Evolutionary conservation across 2,329 filamentous ascomycete genomes (phyloP).

Genomic region (Alternaria incomplexa): DNA sequence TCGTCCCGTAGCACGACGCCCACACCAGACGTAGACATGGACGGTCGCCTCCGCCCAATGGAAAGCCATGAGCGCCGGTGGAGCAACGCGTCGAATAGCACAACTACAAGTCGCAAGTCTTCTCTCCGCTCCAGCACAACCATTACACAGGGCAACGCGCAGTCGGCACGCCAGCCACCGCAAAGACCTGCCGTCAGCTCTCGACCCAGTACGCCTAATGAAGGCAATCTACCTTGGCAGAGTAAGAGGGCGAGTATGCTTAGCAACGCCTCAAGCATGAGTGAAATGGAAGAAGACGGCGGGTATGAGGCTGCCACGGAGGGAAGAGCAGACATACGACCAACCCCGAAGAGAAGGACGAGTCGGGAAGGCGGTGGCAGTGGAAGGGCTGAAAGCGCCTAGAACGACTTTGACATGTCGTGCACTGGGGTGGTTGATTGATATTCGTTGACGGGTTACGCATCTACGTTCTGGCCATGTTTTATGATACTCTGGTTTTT

Average conservation of each 20-base stretch:
- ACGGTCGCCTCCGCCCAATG: constrained; percentile 29
- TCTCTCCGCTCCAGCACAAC: constrained; percentile 28
- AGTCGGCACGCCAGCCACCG: constrained; percentile 33
- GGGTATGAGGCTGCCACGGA: constrained; percentile 15
- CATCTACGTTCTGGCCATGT: constrained; percentile 5
- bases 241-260: constrained; percentile 43
- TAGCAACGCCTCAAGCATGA: constrained; percentile 35
- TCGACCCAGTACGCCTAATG: constrained; percentile 36
- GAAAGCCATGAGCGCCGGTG: constrained; percentile 37
- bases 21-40: constrained; percentile 41
- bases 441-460: not conserved
- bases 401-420: constrained; percentile 14
- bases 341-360: constrained; percentile 5
- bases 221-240: constrained; percentile 30
- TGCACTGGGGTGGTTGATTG: not conserved
- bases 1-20: constrained; percentile 41
- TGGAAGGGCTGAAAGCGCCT: constrained; percentile 23
- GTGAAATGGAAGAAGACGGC: constrained; percentile 12
- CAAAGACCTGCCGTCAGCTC: constrained; percentile 13
- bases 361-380: constrained; percentile 17
- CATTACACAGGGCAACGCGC: constrained; percentile 30
- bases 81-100: constrained; percentile 43
- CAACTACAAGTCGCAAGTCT: constrained; percentile 20
- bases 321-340: not conserved
- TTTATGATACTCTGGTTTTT: not conserved